These are phyloP conservation scores for Phyllachora maydis DNA, from an alignment of 2,329 filamentous ascomycete species.

Conservation along the genomic window DNA sequence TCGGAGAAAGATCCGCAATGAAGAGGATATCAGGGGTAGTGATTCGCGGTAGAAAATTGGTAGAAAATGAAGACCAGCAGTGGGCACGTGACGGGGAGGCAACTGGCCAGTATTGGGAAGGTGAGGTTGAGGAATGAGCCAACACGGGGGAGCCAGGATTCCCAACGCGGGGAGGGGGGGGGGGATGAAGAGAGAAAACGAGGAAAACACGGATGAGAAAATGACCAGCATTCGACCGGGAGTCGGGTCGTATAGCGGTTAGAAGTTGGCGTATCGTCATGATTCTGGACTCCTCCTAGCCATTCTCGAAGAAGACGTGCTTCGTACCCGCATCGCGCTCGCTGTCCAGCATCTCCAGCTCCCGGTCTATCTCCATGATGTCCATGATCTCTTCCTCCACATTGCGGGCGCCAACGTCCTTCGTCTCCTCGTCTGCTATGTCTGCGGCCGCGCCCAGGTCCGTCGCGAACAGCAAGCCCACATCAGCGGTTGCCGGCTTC, in stretches of 20 bases:
- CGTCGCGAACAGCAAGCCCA: conserved; percentile 27
- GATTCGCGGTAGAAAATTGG: background rate
- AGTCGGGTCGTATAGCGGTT: no score
- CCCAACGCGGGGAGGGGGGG: no score
- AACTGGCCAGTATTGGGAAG: conserved; percentile 3
- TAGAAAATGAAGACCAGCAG: conserved; percentile 1
- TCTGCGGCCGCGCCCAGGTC: conserved; percentile 32
- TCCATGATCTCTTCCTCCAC: conserved; percentile 41
- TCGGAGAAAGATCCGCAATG: conserved; percentile 2
- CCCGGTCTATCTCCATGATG: conserved; percentile 44
- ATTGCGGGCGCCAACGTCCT: conserved; percentile 23
- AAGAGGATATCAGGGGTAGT: conserved; percentile 1
- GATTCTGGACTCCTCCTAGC: no score
- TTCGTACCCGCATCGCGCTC: conserved; percentile 24
- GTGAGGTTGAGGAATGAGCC: no score
- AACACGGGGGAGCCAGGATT: no score
- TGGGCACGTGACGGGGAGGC: no score
- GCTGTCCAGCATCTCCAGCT: conserved; percentile 31
- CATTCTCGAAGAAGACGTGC: conserved; percentile 29
- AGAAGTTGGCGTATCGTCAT: no score
- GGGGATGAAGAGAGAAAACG: no score
- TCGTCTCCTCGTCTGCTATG: conserved; percentile 21
- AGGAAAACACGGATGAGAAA: no score
- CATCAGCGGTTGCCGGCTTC: conserved; percentile 7
- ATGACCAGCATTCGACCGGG: no score